Evolutionary conservation across 1,284 basidiomycete genomes (phyloP).

Genomic region (Boletus subluridellus): DNA sequence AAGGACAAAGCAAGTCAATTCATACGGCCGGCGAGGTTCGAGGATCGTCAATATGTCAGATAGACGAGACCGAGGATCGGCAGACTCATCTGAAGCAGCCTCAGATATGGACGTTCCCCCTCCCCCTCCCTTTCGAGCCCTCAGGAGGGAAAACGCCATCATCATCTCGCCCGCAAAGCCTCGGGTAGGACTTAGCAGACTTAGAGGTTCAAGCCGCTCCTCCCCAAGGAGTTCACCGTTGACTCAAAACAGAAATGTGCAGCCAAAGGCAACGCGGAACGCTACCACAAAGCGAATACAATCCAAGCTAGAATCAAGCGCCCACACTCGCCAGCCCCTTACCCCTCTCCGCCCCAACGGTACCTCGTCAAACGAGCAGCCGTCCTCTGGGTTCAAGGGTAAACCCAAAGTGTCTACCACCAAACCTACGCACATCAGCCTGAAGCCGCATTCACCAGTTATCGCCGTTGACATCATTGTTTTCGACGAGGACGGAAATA

Average conservation of each 20-base stretch:
- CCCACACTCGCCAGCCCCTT: conserved; percentile 27
- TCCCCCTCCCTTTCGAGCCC: conserved; percentile 1
- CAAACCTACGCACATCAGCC: conserved; percentile 33
- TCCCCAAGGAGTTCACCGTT: conserved; percentile 21
- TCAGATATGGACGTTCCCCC: conserved; percentile 8
- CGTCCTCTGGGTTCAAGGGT: conserved; percentile 14
- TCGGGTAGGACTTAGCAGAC: conserved; percentile 10
- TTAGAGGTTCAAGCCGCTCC: conserved; percentile 2
- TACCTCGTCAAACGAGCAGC: conserved; percentile 3
- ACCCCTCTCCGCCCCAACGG: conserved; percentile 30
- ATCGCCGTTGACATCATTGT: conserved; percentile 65
- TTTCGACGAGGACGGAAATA: conserved; percentile 55
- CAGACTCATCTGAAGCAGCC: conserved; percentile 15
- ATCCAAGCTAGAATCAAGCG: conserved; percentile 15
- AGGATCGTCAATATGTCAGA: conserved; percentile 57
- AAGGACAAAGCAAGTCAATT: conserved; percentile 64
- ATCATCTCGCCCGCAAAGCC: conserved; percentile 25
- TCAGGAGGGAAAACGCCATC: conserved; percentile 27
- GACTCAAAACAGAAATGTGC: conserved; percentile 15
- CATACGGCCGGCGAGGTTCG: conserved; percentile 64
- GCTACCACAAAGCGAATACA: conserved; percentile 11
- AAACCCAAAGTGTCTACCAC: conserved; percentile 29
- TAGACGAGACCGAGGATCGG: conserved; percentile 28
- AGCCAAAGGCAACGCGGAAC: conserved; percentile 7
- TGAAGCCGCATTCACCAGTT: conserved; percentile 44